Percentiles rank a stretch among this genome's conserved stretches.
phyloP scores from a whole-genome alignment of 23 red algal genomes.

The Agarophyton chilense region DNA sequence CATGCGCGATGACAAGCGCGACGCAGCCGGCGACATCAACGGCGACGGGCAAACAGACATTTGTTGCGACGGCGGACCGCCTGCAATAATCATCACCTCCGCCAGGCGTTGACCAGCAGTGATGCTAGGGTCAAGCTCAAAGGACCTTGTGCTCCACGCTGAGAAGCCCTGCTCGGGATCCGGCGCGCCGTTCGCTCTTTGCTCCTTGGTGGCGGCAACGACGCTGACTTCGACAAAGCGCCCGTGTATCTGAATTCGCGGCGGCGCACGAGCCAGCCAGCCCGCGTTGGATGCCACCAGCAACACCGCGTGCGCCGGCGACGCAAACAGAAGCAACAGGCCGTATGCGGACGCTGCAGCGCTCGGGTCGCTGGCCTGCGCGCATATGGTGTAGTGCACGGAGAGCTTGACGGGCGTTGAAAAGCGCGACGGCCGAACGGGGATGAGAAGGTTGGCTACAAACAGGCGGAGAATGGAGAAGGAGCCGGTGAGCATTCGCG shows the following conservation, averaged over 20 bases:
- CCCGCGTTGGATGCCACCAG: slow-evolving; percentile 28
- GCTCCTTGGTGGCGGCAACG: not conserved
- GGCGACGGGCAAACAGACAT: slow-evolving; percentile 44
- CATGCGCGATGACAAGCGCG: slow-evolving; percentile 18
- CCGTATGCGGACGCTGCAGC: slow-evolving; percentile 16
- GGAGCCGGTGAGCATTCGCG: slow-evolving; percentile 47
- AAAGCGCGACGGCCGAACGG: slow-evolving; percentile 16
- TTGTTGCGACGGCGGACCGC: slow-evolving; percentile 36
- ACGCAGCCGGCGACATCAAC: slow-evolving; percentile 40
- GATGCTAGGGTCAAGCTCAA: slow-evolving; percentile 25
- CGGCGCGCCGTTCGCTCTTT: slow-evolving; percentile 9
- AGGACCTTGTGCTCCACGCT: slow-evolving; percentile 48
- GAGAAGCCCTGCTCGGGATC: slow-evolving; percentile 6
- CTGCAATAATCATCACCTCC: slow-evolving; percentile 53
- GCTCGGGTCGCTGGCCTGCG: slow-evolving; percentile 18
- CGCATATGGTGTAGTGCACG: not conserved
- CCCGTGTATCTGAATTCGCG: slow-evolving; percentile 50
- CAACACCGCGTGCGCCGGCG: slow-evolving; percentile 35
- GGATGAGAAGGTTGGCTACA: slow-evolving; percentile 46
- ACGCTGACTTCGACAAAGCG: slow-evolving; percentile 30
- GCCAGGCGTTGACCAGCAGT: slow-evolving; percentile 42
- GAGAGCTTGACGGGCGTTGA: slow-evolving; percentile 9
- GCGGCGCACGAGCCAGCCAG: slow-evolving; percentile 1
- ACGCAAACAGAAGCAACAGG: slow-evolving; percentile 37
- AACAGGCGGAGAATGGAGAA: slow-evolving; percentile 66